Evolutionary conservation across 164 flowering plant species (phyloP).

Genomic region (Umbellularia californica): DNA sequence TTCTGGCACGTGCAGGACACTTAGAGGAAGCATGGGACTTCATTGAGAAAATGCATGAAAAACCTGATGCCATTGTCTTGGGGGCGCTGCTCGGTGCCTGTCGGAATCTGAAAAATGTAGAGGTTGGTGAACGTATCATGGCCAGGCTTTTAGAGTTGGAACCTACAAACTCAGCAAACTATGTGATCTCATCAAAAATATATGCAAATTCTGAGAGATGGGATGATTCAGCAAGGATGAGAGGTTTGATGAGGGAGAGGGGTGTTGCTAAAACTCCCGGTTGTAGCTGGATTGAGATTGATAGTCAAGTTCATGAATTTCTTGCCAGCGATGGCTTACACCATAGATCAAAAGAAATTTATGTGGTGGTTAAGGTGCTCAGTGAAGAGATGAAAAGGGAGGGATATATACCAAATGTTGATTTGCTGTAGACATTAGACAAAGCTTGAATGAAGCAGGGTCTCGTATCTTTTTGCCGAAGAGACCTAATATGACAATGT

Average conservation of each 20-base stretch:
- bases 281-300: constrained; percentile 36
- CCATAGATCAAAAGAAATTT: constrained; percentile 16
- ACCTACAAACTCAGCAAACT: constrained; percentile 59
- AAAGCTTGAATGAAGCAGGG: not conserved
- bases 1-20: constrained; percentile 66
- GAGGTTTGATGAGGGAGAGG: constrained; percentile 51
- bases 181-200: constrained; percentile 58
- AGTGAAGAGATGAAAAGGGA: constrained; percentile 14
- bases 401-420: constrained; percentile 16
- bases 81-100: constrained; percentile 76
- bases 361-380: constrained; percentile 9
- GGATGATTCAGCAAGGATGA: constrained; percentile 68
- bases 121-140: constrained; percentile 45
- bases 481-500: not conserved
- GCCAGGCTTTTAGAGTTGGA: constrained; percentile 46
- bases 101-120: constrained; percentile 37
- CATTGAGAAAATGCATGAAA: constrained; percentile 55
- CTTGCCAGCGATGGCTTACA: constrained; percentile 24
- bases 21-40: constrained; percentile 62
- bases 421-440: not conserved
- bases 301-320: constrained; percentile 22
- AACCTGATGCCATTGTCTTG: constrained; percentile 55
- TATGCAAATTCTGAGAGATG: constrained; percentile 51
- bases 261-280: constrained; percentile 66
- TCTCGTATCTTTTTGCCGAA: not conserved